Conservation (phyloP, 805 yeast genomes). For the Kuraishia piskuri region DNA sequence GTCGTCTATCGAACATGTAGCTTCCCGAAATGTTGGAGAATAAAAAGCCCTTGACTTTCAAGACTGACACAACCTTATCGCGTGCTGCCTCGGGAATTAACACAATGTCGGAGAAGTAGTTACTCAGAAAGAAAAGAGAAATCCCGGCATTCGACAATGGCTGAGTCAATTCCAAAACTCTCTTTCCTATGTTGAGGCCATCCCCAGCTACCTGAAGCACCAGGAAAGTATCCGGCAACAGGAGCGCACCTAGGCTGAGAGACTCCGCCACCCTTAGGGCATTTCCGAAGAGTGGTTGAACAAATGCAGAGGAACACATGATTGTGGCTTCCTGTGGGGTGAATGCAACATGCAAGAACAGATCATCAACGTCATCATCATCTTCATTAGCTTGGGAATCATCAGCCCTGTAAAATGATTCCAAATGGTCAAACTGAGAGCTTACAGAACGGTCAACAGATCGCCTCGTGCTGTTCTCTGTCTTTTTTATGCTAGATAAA, state of each 20-base stretch:
- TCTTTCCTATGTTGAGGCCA: constrained; percentile 43
- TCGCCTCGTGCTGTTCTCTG: not conserved
- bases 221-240: constrained; percentile 36
- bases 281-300: constrained; percentile 27
- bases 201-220: constrained; percentile 54
- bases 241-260: constrained; percentile 27
- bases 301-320: constrained; percentile 36
- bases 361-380: constrained; percentile 25
- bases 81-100: constrained; percentile 41
- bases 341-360: constrained; percentile 52
- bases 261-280: constrained; percentile 26
- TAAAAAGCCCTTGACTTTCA: constrained; percentile 33
- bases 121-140: constrained; percentile 51
- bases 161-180: constrained; percentile 46
- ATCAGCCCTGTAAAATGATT: constrained; percentile 5
- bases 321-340: constrained; percentile 58
- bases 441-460: not conserved
- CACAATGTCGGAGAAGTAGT: constrained; percentile 57
- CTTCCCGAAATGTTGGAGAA: constrained; percentile 37
- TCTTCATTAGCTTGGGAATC: constrained; percentile 2
- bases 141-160: constrained; percentile 52
- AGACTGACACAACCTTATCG: constrained; percentile 34
- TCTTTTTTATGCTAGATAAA: not conserved
- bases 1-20: constrained; percentile 18
- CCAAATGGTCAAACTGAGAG: not conserved